Base-by-base conservation (phyloP, 345 rosid species). In the Camelina neglecta region DNA sequence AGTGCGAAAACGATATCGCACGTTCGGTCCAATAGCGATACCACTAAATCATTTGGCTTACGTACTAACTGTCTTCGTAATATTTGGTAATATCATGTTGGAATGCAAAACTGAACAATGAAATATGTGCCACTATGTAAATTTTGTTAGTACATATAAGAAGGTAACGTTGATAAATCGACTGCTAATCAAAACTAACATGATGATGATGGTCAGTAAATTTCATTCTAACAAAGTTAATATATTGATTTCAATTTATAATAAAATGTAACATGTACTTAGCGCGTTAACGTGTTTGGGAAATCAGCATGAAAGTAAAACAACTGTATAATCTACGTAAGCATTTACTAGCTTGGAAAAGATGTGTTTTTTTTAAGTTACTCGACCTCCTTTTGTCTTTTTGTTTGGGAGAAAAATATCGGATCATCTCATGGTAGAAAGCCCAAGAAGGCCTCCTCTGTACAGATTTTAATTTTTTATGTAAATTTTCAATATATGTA, bases 401-500 rank as follows among this genome's bases (percentile, higher is more conserved):
- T 60, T 42, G 65, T 6, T 38, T 38, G 31, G 6, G 48, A 20
- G 21, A 60, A 15, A 60, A 18, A 36, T 38, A 10, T 21, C 29
- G 18, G 26, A 60, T 59, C 45, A 59, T 59, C 15, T 59, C 29
- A 35, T 11, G 2, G 21, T 60, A 39, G 38, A 36, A 60, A 60
- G 29, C 65, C 65, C 65, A 60, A 36, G 65, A 60, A 38, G 29
- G 16, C 65, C 65, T 18, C 65, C 47, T 18, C 9, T 0, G 2
- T 60, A 60, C 5, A 59, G 0, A 2, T 59, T 7, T n/a, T 7
- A 31, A 59, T 8, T 2, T 29, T 36, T 60, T 31, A 57, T n/a
- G 21, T 10, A 31, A 15, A 31, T n/a, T 8, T 8, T 58, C 39
- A 1, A 36, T 39, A 57, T 31, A 58, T 58, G 35, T 8, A 60